A percentile compares a stretch with the other conserved stretches of the same genome.
Conservation (phyloP, 2,329 filamentous ascomycete genomes). For the Gaeumannomyces sp. region DNA sequence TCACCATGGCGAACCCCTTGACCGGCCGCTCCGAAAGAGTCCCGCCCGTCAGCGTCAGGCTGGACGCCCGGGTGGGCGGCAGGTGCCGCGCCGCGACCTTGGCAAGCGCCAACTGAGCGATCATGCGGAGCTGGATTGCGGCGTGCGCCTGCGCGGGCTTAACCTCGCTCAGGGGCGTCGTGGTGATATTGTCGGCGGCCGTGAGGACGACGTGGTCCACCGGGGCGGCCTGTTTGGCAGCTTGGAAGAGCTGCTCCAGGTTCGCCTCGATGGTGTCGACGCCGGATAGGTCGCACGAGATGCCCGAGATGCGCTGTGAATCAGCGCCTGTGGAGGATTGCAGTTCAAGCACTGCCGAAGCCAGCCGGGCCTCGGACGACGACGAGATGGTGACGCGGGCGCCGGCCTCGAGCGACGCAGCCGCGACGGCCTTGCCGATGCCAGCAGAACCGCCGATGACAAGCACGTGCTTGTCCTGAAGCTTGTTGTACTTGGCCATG, state of each 20-base stretch:
- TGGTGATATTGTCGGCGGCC: slow-evolving; percentile 24
- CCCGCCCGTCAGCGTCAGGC: slow-evolving; percentile 51
- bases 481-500: slow-evolving; percentile 27
- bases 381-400: slow-evolving; percentile 54
- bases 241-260: slow-evolving; percentile 22
- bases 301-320: slow-evolving; percentile 19
- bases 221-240: not conserved
- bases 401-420: slow-evolving; percentile 48
- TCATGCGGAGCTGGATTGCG: slow-evolving; percentile 25
- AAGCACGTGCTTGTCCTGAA: slow-evolving; percentile 38
- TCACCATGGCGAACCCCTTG: slow-evolving; percentile 43
- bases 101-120: slow-evolving; percentile 27
- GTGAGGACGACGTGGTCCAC: slow-evolving; percentile 23
- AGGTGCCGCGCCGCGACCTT: slow-evolving; percentile 26
- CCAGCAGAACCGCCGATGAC: slow-evolving; percentile 59
- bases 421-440: slow-evolving; percentile 55
- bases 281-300: slow-evolving; percentile 24
- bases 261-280: slow-evolving; percentile 24
- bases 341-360: slow-evolving; percentile 13
- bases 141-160: slow-evolving; percentile 20
- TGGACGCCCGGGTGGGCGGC: slow-evolving; percentile 31
- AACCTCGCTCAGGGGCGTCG: slow-evolving; percentile 18
- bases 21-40: slow-evolving; percentile 42
- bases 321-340: not conserved
- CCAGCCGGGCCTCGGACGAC: slow-evolving; percentile 44